These are phyloP conservation scores for Thraustochytrium striatum DNA, from an alignment of 352 stramenopile species.

Conservation along the genomic window DNA sequence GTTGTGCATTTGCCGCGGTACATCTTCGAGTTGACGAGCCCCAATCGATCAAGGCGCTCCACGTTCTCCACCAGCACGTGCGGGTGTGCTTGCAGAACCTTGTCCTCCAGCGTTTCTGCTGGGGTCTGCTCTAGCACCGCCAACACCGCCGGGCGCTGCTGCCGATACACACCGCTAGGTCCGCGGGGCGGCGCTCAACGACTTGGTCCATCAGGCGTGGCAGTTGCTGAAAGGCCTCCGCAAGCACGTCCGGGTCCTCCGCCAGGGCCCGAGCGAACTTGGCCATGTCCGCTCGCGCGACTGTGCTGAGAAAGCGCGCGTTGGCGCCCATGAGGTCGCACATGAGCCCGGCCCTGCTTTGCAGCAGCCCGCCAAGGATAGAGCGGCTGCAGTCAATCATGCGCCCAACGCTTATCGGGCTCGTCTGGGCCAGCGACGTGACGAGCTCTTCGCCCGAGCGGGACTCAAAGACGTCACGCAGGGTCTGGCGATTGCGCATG, in stretches of 20 bases:
- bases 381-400: slow-evolving; percentile 24
- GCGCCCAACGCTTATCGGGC: background rate
- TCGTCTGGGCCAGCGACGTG: slow-evolving; percentile 2
- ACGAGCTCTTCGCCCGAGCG: slow-evolving; percentile 4
- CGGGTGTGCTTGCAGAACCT: background rate
- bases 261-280: background rate
- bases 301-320: background rate
- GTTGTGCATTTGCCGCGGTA: background rate
- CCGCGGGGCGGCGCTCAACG: background rate
- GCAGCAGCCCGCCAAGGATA: background rate
- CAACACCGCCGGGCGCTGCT: background rate
- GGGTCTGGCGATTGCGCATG: slow-evolving; percentile 4
- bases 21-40: background rate
- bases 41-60: slow-evolving; percentile 1
- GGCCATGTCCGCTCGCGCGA: background rate
- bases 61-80: slow-evolving; percentile 11
- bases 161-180: background rate
- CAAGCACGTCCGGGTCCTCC: background rate
- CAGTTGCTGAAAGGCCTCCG: background rate
- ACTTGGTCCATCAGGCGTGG: background rate
- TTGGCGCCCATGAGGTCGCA: background rate
- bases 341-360: background rate
- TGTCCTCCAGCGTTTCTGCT: background rate
- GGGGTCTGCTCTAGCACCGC: background rate
- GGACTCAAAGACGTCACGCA: slow-evolving; percentile 33